Evolutionary conservation across 192 early-diverging fungal species (phyloP), one percentile per base, ranked within the genome.

Genomic region (Gorgonomyces haynaldii): DNA sequence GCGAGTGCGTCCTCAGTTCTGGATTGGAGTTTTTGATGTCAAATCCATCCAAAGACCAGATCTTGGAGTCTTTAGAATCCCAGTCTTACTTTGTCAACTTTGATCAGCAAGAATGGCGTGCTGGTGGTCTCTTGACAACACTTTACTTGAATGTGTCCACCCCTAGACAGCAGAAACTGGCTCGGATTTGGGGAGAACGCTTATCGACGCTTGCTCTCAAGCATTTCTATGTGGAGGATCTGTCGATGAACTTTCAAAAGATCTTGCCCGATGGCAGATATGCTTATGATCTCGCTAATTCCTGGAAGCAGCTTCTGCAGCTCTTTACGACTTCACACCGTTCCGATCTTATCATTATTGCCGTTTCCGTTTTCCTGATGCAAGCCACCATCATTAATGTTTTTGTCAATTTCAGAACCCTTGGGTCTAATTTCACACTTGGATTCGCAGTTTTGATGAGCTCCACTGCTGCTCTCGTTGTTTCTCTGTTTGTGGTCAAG

Each of bases 281-380:
- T 0, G 32, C 19, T 15, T 49, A 49, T 26, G 46, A 49, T 20
- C 6, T 49, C 25, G 21, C 28, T 23, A 26, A 49, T 26, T 29
- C 27, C 19, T 24, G 13, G 30, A 37, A 20, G 0, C 46, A 49
- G 27, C 0, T 49, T 8, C 21, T 26, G 35, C 21, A 49, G 21
- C 1, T 49, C n/a, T 37, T 49, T 22, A 34, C 21, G 46, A 49
- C 46, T 10, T 49, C 46, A 26, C 46, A 49, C 35, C 29, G 28
- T 26, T 26, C 84, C 41, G 88, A 94, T 51, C 78, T 89, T 23
- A 60, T 86, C 30, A 75, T 94, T 19, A 77, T 89, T 41, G 63
- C 79, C 24, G 69, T 78, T 22, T 82, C 83, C 51, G 85, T 89
- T 64, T 56, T 86, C 5, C 77, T 94, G 61, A 88, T 89, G 65